Base-by-base conservation (phyloP, 2,329 filamentous ascomycete species). In the Harringtonia lauricola region DNA sequence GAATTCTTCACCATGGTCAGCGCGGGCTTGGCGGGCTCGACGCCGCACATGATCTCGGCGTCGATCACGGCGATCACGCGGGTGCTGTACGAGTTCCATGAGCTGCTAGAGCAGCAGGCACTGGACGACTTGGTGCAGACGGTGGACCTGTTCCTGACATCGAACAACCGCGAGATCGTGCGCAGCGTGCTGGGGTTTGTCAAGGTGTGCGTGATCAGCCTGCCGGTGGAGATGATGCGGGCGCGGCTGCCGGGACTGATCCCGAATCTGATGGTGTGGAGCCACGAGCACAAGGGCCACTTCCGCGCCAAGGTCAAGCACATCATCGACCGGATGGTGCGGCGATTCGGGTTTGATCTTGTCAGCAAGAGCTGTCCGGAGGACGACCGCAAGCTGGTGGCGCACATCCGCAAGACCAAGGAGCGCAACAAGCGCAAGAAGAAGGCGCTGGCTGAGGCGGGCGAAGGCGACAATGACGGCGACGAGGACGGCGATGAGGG, bases 1-100 rank as follows among this genome's bases (percentile, higher is more conserved):
- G 92, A 96, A 62, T 96, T 88, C 65, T 86, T 96, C 67, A 95
- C 90, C 44, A 98, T 98, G 92, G 85, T 96, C 26, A 94, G 86
- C 52, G 92, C 92, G 39, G 92, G 92, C 65, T 75, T 98, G 42
- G 92, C 90, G 2, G 90, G 89, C 45, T 84, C 82, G 54, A 90
- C 88, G 12, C 89, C 92, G 28, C 90, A 96, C 66, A 95, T 96
- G 88, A 89, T 96, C 49, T 94, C 87, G 8, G 92, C 92, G 0
- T 88, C 86, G n/a, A 89, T 98, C 59, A 96, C 88, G 1, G 90
- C 92, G 14, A 75, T 98, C 31, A 92, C 88, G 14, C 79, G 92
- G n/a, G 80, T 95, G 22, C 75, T 98, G 26, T 96, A 89, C 63
- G 85, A 95, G 58, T 98, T 94, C 69, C 83, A 86, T 43, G 70